phyloP scores from a whole-genome alignment of 179 eudicot genomes.

The Corrigiola litoralis region DNA sequence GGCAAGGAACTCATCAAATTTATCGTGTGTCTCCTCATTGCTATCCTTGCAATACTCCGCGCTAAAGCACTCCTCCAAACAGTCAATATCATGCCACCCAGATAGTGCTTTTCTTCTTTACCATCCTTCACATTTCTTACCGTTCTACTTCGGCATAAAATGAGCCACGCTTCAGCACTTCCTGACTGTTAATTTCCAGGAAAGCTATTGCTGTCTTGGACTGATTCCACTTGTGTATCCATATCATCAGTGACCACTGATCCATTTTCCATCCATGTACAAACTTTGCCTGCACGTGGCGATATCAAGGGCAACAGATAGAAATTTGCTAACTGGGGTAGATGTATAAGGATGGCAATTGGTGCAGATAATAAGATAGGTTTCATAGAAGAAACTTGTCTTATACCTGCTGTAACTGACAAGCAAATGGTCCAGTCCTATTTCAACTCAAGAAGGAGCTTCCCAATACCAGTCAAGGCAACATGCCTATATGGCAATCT shows the following conservation, averaged over 20 bases:
- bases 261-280: not conserved
- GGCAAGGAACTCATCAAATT: conserved; percentile 27
- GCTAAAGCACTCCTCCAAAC: conserved; percentile 14
- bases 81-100: conserved; percentile 17
- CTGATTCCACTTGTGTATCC: conserved; percentile 15
- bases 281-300: conserved; percentile 6
- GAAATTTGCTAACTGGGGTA: no score
- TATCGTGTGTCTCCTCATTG: conserved; percentile 8
- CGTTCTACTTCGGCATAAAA: not conserved
- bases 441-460: no score
- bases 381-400: no score
- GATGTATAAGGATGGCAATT: no score
- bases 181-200: conserved; percentile 15
- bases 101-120: conserved; percentile 6
- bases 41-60: conserved; percentile 6
- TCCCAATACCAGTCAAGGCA: no score
- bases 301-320: not conserved
- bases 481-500: no score
- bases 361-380: no score
- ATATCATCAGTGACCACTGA: not conserved
- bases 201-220: conserved; percentile 26
- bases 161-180: not conserved
- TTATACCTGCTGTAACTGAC: no score
- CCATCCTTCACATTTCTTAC: not conserved
- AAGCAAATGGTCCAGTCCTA: no score